phyloP scores from a whole-genome alignment of 495 filamentous ascomycete genomes.

The Talaromyces proteolyticus region DNA sequence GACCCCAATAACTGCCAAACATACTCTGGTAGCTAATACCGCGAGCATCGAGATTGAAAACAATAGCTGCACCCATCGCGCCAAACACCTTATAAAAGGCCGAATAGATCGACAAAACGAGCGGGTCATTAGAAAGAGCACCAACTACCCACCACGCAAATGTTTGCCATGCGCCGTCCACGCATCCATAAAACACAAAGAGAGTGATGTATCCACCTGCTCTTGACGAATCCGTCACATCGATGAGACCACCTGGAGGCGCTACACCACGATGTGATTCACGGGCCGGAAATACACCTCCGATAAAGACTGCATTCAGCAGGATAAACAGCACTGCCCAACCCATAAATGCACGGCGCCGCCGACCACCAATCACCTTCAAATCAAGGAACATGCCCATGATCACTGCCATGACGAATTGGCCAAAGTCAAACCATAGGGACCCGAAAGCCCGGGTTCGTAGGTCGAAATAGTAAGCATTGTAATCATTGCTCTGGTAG shows the following conservation, averaged over 20 bases:
- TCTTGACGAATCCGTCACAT: constrained; percentile 5
- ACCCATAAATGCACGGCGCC: constrained; percentile 9
- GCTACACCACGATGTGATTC: constrained; percentile 3
- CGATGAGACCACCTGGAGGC: constrained; percentile 13
- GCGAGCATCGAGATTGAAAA: constrained; percentile 10
- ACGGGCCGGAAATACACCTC: constrained; percentile 10
- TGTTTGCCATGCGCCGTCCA: constrained; percentile 12
- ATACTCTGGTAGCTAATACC: constrained; percentile 9
- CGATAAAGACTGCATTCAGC: constrained; percentile 13
- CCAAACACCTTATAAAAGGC: constrained; percentile 14
- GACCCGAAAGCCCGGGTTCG: constrained; percentile 11
- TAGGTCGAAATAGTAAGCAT: constrained; percentile 10
- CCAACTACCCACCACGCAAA: constrained; percentile 14
- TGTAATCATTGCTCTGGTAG: constrained; percentile 12
- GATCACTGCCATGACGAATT: constrained; percentile 10
- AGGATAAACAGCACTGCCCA: constrained; percentile 8
- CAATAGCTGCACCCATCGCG: constrained; percentile 12
- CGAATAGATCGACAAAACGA: constrained; percentile 11
- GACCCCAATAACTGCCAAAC: constrained; percentile 14
- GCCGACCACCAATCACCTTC: constrained; percentile 7
- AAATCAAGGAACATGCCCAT: constrained; percentile 9
- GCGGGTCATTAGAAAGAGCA: constrained; percentile 9
- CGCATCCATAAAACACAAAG: constrained; percentile 9
- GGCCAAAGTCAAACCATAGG: constrained; percentile 14
- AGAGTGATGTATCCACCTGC: constrained; percentile 10